Evolutionary conservation across 2,329 filamentous ascomycete genomes (phyloP).

Genomic region (Setomelanomma holmii): DNA sequence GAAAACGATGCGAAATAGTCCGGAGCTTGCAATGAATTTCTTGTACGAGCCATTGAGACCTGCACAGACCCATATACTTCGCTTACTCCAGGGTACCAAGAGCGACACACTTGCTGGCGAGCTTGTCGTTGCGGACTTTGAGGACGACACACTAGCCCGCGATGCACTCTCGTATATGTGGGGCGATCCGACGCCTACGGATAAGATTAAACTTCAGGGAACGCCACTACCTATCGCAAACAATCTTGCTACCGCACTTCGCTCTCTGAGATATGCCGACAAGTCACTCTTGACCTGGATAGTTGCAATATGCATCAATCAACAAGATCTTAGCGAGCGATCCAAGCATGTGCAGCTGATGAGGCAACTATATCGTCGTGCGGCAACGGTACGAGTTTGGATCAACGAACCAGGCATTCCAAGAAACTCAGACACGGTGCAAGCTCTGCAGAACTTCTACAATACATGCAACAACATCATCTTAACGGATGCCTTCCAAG

Average conservation of each 20-base stretch:
- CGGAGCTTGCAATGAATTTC: too few species aligned
- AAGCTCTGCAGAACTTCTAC: constrained; percentile 1
- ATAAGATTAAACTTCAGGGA: background rate
- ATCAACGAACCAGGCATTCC: constrained; percentile 6
- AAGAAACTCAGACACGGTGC: background rate
- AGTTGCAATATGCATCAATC: constrained; percentile 13
- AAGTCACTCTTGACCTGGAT: constrained; percentile 3
- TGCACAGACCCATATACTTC: constrained; percentile 2
- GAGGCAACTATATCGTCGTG: constrained; percentile 5
- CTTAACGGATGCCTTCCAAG: too few species aligned
- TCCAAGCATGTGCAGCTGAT: constrained; percentile 8
- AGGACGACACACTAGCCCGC: background rate
- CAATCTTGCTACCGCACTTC: constrained; percentile 6
- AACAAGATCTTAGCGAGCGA: constrained; percentile 3
- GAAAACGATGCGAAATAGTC: too few species aligned
- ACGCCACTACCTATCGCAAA: background rate
- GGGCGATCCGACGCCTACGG: constrained; percentile 2
- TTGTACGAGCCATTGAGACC: background rate
- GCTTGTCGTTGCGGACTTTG: background rate
- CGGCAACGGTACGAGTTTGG: constrained; percentile 7
- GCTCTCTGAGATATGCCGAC: constrained; percentile 1
- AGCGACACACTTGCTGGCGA: background rate
- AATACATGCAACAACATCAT: background rate
- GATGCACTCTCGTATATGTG: constrained; percentile 14
- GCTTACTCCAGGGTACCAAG: background rate